A percentile compares a stretch with the other conserved stretches of the same genome.
Conservation (phyloP, 1,139 yeast species). For the Geotrichum histeridarum region DNA sequence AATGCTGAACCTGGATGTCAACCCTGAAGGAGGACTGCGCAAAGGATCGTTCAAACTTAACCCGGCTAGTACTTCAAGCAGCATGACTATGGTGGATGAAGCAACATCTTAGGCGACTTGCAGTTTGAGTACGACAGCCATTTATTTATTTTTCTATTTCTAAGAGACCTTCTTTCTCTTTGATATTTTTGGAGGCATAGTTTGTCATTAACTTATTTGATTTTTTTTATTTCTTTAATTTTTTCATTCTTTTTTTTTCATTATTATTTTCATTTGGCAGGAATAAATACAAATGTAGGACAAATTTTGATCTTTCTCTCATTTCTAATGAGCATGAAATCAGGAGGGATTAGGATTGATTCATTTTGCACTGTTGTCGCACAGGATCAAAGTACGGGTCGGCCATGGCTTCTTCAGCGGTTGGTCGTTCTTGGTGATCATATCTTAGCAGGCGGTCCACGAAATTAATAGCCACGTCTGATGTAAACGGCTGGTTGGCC, state of each 20-base stretch:
- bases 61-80: background rate
- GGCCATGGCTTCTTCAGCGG: constrained; percentile 91
- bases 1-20: background rate
- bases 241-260: background rate
- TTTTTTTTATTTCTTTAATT: background rate
- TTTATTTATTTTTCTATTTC: background rate
- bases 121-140: background rate
- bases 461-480: constrained; percentile 71
- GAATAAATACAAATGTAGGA: background rate
- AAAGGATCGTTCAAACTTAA: no score
- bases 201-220: background rate
- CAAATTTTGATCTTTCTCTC: background rate
- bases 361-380: constrained; percentile 20
- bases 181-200: background rate
- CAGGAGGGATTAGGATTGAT: background rate
- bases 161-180: background rate
- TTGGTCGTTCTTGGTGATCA: constrained; percentile 91
- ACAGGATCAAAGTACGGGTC: constrained; percentile 64
- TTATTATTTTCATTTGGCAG: background rate
- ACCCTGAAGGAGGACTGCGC: no score
- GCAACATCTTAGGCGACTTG: no score
- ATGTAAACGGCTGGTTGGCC: constrained; percentile 64
- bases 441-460: constrained; percentile 78
- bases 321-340: no score
- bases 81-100: background rate